These are phyloP conservation scores for Ogataea paraovalis DNA, from an alignment of 805 yeast species.

Conservation along the genomic window DNA sequence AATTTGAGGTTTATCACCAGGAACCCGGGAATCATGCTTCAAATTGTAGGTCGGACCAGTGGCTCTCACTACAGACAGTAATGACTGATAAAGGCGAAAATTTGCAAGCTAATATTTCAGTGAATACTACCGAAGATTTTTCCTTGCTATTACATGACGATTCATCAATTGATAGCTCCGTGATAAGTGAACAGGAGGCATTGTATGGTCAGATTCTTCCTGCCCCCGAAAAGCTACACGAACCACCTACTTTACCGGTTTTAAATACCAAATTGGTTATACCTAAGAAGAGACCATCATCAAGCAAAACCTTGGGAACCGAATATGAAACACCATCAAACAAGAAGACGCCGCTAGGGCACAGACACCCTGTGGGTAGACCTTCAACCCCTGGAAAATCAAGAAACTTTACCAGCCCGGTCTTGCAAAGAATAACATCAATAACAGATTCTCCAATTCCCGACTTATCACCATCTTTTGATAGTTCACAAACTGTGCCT, in stretches of 20 bases:
- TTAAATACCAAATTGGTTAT: conserved; percentile 14
- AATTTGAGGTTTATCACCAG: not conserved
- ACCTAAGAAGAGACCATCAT: conserved; percentile 20
- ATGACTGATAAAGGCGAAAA: not conserved
- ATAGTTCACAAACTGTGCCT: not conserved
- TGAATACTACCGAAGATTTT: not conserved
- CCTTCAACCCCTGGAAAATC: conserved; percentile 17
- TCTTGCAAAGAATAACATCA: conserved; percentile 16
- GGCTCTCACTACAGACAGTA: no score
- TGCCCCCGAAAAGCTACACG: conserved; percentile 23
- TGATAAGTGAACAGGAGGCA: conserved; percentile 18
- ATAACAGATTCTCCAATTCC: conserved; percentile 24
- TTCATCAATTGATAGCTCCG: conserved; percentile 5
- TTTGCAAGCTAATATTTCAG: not conserved
- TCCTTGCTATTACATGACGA: conserved; percentile 2
- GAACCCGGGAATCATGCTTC: not conserved
- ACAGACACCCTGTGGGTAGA: not conserved
- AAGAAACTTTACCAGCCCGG: conserved; percentile 20
- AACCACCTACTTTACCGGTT: conserved; percentile 15
- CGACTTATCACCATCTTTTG: conserved; percentile 16
- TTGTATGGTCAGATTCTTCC: conserved; percentile 24
- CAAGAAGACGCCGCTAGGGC: conserved; percentile 3
- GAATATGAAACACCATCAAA: conserved; percentile 2
- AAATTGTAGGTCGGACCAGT: no score
- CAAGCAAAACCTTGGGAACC: not conserved